Evolutionary conservation across 768 basidiomycete genomes (phyloP), one percentile per base, ranked within the genome.

Genomic region (Exsudoporus frostii): DNA sequence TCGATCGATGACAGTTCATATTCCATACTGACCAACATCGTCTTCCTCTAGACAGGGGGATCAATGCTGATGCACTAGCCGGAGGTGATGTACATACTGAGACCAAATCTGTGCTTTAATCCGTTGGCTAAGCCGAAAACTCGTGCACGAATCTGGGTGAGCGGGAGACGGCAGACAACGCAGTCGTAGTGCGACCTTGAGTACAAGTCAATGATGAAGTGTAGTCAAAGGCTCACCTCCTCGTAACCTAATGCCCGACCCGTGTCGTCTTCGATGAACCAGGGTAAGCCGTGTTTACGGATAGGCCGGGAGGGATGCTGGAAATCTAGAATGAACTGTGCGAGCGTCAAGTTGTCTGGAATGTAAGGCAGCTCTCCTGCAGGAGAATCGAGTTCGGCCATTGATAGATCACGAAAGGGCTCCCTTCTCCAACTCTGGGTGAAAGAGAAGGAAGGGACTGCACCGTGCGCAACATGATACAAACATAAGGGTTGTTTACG

Each of bases 181-280:
- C 25, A 17, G 15, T 14, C 14, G 11, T 7, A 17, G 8, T 32
- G 22, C 43, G n/a, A n/a, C 17, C n/a, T 25, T 47, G 19, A 20
- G 25, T 32, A 20, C 5, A 9, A 14, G 37, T 19, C 22, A 20
- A 11, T 15, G 22, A 2, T 3, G 32, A 8, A 9, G 32, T 20
- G 2, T 2, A 38, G 5, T 6, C 9, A 6, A 44, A 13, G 5
- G 45, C 65, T 55, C 39, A 74, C 75, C 64, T 76, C 76, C 42
- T 77, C 72, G 27, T 63, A 61, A 7, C 66, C 66, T 17, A 71
- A 46, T n/a, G 59, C 52, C 22, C 66, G 62, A 14, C 75, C 75
- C 4, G 73, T 75, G 14, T 58, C 60, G 45, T 76, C 73, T 33
- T 79, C 77, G 27, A 79, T 68, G 38, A 79, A 53, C 73, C 76